Base-by-base conservation (phyloP, 2,329 filamentous ascomycete species). In the Phyllosticta citriasiana region DNA sequence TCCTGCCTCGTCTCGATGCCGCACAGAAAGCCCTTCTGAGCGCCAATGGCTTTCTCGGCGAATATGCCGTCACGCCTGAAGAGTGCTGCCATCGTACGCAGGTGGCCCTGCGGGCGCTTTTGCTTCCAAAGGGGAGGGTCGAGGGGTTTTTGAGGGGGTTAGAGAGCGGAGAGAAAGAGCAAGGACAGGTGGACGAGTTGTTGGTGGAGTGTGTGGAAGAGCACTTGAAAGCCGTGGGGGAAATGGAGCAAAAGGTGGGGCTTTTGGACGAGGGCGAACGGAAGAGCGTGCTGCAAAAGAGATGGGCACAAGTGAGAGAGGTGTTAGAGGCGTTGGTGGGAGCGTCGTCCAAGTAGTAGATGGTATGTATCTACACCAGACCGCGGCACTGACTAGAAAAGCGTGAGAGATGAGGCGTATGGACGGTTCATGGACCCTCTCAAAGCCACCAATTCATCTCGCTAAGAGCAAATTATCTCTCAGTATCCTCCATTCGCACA, bases 81-180 rank as follows among this genome's bases (percentile, higher is more conserved):
- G 70, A 70, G 19, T 66, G 75, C 40, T 79, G 77, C 63, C 75
- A 78, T 67, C 76, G 76, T 30, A 79, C 77, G 2, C 75, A 78
- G 62, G 75, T 76, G 8, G 76, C 76, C 1, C 67, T 79, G 2
- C 71, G 77, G 14, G 67, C 73, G 16, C 63, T 73, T 4, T 65
- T 67, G 4, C 63, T 74, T 2, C 70, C 61, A 19, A 35, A 51
- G 22, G 30, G 55, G 70, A 16, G 40, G 72, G 71, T 59, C 62
- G 70, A 16, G 66, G 67, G 2, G 16, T 19, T 74, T 73, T 59
- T 65, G 71, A 7, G 61, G 66, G 7, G 72, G 69, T 1, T 67
- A 67, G 19, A 69, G 72, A 58, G 71, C 67, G 63, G 71, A 59
- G 63, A 62, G 64, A 61, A 65, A 65, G 70, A 78, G 66, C 62